These are phyloP conservation scores for Aureobasidium sp. DNA, from an alignment of 2,329 filamentous ascomycete species.

Conservation along the genomic window DNA sequence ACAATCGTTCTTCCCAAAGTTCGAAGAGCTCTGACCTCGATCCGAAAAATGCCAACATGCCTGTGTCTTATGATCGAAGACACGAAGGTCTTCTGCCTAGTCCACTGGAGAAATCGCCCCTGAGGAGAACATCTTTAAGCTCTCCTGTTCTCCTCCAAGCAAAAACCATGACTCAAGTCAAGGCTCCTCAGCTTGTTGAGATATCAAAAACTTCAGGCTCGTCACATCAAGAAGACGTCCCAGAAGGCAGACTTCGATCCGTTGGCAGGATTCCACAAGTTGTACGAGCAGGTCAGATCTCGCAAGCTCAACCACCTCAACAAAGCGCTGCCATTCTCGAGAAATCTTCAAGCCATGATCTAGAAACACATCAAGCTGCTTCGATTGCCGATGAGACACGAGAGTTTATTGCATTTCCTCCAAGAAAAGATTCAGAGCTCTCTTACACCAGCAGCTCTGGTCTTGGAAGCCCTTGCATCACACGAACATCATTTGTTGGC, in stretches of 20 bases:
- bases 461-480: slow-evolving; percentile 49
- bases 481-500: slow-evolving; percentile 47
- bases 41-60: not conserved
- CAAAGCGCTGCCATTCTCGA: not conserved
- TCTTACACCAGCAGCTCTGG: slow-evolving; percentile 60
- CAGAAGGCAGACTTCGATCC: slow-evolving; percentile 52
- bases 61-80: slow-evolving; percentile 21
- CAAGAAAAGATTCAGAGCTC: slow-evolving; percentile 61
- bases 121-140: slow-evolving; percentile 19
- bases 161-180: slow-evolving; percentile 16
- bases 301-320: not conserved
- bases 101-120: slow-evolving; percentile 15
- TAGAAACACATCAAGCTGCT: not conserved
- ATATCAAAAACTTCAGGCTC: slow-evolving; percentile 14
- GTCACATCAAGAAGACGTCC: not conserved
- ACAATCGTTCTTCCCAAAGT: not conserved
- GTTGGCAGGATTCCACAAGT: slow-evolving; percentile 82
- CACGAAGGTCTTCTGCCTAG: slow-evolving; percentile 22
- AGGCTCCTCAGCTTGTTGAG: slow-evolving; percentile 17
- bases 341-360: not conserved
- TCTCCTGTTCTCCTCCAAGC: slow-evolving; percentile 21
- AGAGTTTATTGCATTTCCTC: slow-evolving; percentile 65
- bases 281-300: slow-evolving; percentile 36
- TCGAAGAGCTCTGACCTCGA: not conserved
- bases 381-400: not conserved